These are phyloP conservation scores for Prinsepia uniflora DNA, from an alignment of 306 rosid genomes.

Conservation along the genomic window DNA sequence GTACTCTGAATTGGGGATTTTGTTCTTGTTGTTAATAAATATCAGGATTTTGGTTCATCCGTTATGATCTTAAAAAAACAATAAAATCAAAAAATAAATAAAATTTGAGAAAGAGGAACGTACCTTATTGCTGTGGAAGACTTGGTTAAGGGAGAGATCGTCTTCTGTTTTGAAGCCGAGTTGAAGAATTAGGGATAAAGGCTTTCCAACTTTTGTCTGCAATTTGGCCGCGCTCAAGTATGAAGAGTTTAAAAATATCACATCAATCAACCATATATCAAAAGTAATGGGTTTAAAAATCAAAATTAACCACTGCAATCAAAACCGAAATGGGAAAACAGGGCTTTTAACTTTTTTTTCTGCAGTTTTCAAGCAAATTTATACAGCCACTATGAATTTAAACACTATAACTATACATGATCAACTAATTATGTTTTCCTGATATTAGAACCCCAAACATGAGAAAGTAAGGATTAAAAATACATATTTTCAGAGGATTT, in stretches of 20 bases:
- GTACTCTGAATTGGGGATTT: no score
- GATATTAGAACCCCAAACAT: background rate
- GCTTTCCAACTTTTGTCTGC: background rate
- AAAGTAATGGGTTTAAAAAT: background rate
- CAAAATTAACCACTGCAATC: background rate
- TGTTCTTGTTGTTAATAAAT: no score
- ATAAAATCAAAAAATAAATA: no score
- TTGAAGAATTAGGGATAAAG: background rate
- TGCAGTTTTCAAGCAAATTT: background rate
- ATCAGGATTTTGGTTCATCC: no score
- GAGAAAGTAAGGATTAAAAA: background rate
- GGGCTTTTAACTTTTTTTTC: background rate
- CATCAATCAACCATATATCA: background rate
- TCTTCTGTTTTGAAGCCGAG: background rate
- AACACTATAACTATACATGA: background rate
- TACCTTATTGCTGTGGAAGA: background rate
- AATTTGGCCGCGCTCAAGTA: background rate
- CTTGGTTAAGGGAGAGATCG: background rate
- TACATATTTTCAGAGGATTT: background rate
- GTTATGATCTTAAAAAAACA: no score
- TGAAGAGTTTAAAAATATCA: background rate
- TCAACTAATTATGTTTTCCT: background rate
- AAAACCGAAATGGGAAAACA: constrained; percentile 2
- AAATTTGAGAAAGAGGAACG: background rate
- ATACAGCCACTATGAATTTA: background rate